Evolutionary conservation across 345 rosid species (phyloP), one percentile per base, ranked within the genome.

Genomic region (Gossypioides kirkii): DNA sequence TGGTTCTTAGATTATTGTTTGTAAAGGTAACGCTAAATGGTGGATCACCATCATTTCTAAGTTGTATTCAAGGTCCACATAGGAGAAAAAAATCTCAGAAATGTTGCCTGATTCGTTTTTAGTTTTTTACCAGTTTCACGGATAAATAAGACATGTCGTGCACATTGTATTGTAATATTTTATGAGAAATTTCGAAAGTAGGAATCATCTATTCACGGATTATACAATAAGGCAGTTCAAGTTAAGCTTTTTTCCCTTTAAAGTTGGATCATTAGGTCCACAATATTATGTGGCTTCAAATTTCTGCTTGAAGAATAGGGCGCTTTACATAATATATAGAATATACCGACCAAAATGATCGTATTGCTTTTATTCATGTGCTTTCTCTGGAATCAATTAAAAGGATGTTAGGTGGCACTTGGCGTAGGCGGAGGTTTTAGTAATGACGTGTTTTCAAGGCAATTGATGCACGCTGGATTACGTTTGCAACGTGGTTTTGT

Each of bases 1-100:
- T 28, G 23, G 67, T 66, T 79, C 53, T 77, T 70, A 72, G 85
- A 63, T 73, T 79, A 72, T 72, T 72, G 75, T 60, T 77, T 68
- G 78, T 61, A 74, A 74, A 63, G 62, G 20, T 3, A 47, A 47
- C 17, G 47, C 69, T 46, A 22, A 52, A 66, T 25, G 46, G 6
- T 59, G 36, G 49, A 75, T 42, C 3, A 50, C 50, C 50, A 54
- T 53, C 38, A 58, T 74, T 72, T 77, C 56, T 74, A 52, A 76
- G 75, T 46, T 82, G 73, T 77, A 79, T 55, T 28, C 23, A 22
- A 65, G 54, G 64, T 66, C 58, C 32, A 3, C 36, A 66, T 43
- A 66, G 16, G 61, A 66, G 17, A 22, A 41, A 55, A 8, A 61
- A 25, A 22, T 55, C 78, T 66, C 16, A 54, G 45, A 32, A 77